Evolutionary conservation across 2,329 filamentous ascomycete species (phyloP).

Genomic region (Claviceps citrina): DNA sequence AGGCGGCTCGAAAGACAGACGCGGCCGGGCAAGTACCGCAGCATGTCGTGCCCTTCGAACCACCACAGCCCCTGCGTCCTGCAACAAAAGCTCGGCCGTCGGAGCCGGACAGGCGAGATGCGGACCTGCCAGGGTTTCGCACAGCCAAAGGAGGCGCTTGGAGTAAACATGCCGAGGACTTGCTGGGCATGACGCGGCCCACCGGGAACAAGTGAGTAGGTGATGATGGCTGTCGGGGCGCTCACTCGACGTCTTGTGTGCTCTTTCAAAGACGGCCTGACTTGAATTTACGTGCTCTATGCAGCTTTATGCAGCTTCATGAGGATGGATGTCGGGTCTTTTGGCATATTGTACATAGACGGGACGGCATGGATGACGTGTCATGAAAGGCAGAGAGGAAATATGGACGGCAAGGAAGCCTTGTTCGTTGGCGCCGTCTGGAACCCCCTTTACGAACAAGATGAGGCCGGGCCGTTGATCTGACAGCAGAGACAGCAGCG

Average conservation of each 20-base stretch:
- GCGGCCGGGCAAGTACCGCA: conserved; percentile 33
- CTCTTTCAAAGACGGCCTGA: no score
- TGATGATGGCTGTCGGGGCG: conserved; percentile 2
- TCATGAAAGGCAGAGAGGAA: no score
- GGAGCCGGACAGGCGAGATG: conserved; percentile 1
- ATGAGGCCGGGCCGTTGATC: no score
- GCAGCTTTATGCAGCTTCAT: no score
- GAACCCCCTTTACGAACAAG: no score
- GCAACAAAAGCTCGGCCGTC: neutral
- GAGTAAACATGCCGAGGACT: conserved; percentile 52
- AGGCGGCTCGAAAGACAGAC: conserved; percentile 36
- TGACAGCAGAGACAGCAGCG: no score
- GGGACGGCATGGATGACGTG: no score
- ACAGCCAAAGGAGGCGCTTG: conserved; percentile 46
- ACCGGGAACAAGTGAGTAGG: conserved; percentile 9
- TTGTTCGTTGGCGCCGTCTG: no score
- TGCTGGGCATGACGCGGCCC: conserved; percentile 47
- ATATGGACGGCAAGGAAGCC: no score
- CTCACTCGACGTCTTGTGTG: neutral
- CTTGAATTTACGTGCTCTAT: no score
- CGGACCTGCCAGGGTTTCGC: conserved; percentile 27
- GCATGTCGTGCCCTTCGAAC: conserved; percentile 23
- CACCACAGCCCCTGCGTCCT: conserved; percentile 9
- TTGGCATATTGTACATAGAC: no score
- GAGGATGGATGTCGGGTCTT: no score